Conservation (phyloP, 169 alveolate genomes). For the Cryptosporidium felis region DNA sequence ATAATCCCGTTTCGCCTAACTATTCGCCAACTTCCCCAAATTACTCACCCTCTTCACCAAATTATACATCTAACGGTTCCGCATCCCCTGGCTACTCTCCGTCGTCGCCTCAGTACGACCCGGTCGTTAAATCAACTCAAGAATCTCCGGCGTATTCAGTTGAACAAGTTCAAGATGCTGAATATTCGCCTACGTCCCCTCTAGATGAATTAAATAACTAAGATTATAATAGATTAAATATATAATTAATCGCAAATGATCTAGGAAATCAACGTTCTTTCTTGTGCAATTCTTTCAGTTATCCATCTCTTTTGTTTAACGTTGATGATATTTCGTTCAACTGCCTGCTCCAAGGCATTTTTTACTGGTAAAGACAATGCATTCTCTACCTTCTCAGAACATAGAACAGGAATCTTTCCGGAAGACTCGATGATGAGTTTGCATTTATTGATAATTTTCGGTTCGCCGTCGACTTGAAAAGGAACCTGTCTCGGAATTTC, state of each 20-base stretch:
- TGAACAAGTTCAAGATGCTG: slow-evolving; percentile 50
- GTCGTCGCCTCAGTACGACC: slow-evolving; percentile 86
- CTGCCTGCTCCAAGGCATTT: slow-evolving; percentile 66
- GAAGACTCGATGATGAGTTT: slow-evolving; percentile 1
- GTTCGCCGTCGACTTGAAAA: slow-evolving; percentile 78
- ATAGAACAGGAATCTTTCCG: slow-evolving; percentile 41
- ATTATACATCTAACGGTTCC: slow-evolving; percentile 67
- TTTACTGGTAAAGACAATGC: slow-evolving; percentile 20
- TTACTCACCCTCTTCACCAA: slow-evolving; percentile 75
- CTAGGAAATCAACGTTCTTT: slow-evolving; percentile 37
- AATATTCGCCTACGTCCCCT: slow-evolving; percentile 62
- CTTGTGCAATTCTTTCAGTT: slow-evolving; percentile 21
- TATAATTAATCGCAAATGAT: neutral
- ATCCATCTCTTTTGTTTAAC: slow-evolving; percentile 27
- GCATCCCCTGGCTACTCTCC: slow-evolving; percentile 80
- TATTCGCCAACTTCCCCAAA: slow-evolving; percentile 89
- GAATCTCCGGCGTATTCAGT: slow-evolving; percentile 73
- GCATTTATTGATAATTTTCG: slow-evolving; percentile 72
- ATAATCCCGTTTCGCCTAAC: slow-evolving; percentile 85
- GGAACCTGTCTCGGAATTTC: slow-evolving; percentile 73
- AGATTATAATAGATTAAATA: neutral
- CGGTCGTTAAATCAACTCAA: slow-evolving; percentile 85
- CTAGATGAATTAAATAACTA: neutral
- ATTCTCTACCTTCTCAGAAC: slow-evolving; percentile 40
- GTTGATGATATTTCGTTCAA: slow-evolving; percentile 11